phyloP scores from a whole-genome alignment of 805 yeast species.

The Cyberlindnera suaveolens region DNA sequence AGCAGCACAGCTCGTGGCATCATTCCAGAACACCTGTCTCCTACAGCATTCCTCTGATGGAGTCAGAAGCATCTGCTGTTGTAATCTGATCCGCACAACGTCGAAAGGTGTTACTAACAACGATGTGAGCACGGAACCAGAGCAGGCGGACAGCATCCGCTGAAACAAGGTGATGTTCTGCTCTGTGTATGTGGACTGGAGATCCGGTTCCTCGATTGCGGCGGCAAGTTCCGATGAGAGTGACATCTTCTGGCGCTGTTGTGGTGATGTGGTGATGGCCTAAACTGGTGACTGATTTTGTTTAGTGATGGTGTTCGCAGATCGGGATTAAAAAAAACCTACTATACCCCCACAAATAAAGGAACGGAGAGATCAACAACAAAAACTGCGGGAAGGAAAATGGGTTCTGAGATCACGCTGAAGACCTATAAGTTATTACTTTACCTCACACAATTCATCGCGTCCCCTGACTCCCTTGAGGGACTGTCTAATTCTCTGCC shows the following conservation, averaged over 20 bases:
- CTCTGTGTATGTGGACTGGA: constrained; percentile 5
- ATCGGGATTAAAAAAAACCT: too few relatives aligned
- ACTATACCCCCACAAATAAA: too few relatives aligned
- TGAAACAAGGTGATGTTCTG: constrained; percentile 42
- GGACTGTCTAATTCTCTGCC: constrained; percentile 7
- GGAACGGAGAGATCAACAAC: too few relatives aligned
- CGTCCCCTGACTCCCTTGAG: constrained; percentile 4
- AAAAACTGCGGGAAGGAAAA: too few relatives aligned
- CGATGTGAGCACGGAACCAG: constrained; percentile 70
- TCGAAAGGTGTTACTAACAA: constrained; percentile 75
- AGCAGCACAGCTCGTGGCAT: constrained; percentile 5
- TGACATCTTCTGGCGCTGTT: constrained; percentile 5
- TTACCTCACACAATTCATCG: constrained; percentile 10
- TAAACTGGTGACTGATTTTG: too few relatives aligned
- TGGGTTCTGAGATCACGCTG: neutral
- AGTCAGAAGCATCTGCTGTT: constrained; percentile 63
- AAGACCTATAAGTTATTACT: constrained; percentile 2
- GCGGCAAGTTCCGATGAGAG: constrained; percentile 19
- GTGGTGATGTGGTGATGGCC: too few relatives aligned
- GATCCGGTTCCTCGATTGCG: constrained; percentile 16
- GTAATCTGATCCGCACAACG: constrained; percentile 69
- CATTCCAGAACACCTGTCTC: constrained; percentile 30
- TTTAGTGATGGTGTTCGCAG: neutral
- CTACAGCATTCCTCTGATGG: constrained; percentile 37
- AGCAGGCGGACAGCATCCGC: constrained; percentile 72